phyloP scores from a whole-genome alignment of 495 filamentous ascomycete genomes.

The Endocarpon pusillum region DNA sequence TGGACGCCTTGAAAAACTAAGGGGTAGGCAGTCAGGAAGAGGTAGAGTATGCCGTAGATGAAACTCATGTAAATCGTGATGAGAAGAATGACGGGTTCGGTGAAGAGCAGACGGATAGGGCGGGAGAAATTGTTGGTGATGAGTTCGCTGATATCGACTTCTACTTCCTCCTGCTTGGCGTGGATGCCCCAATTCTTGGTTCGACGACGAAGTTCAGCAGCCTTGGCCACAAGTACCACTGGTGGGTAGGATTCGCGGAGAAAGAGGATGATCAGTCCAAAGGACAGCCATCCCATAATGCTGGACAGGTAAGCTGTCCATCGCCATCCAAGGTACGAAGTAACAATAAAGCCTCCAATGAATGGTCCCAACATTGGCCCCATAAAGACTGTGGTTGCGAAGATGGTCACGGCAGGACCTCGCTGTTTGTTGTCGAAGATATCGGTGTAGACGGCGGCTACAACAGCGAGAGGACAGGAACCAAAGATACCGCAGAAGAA shows the following conservation, averaged over 20 bases:
- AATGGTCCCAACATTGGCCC: constrained; percentile 31
- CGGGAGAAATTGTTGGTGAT: constrained; percentile 20
- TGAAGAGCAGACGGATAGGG: constrained; percentile 14
- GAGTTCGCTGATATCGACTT: constrained; percentile 21
- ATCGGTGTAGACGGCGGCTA: constrained; percentile 34
- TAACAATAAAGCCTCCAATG: constrained; percentile 27
- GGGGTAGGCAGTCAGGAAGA: constrained; percentile 28
- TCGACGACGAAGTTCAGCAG: constrained; percentile 19
- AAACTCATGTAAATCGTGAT: constrained; percentile 20
- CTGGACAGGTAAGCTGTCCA: constrained; percentile 31
- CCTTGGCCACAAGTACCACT: constrained; percentile 23
- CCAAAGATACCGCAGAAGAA: constrained; percentile 36
- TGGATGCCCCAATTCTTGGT: constrained; percentile 30
- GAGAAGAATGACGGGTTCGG: constrained; percentile 16
- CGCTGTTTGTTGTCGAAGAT: constrained; percentile 31
- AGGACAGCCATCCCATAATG: constrained; percentile 13
- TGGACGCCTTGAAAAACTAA: constrained; percentile 24
- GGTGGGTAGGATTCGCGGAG: constrained; percentile 25
- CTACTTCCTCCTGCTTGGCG: constrained; percentile 30
- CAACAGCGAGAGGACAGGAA: constrained; percentile 31
- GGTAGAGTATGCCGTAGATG: constrained; percentile 27
- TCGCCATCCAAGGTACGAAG: constrained; percentile 26
- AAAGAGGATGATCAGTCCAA: constrained; percentile 10
- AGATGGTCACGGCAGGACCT: constrained; percentile 31
- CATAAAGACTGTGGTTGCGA: constrained; percentile 30